These are phyloP conservation scores for Fusarium cicatricum DNA, from an alignment of 2,329 filamentous ascomycete species.

Conservation along the genomic window DNA sequence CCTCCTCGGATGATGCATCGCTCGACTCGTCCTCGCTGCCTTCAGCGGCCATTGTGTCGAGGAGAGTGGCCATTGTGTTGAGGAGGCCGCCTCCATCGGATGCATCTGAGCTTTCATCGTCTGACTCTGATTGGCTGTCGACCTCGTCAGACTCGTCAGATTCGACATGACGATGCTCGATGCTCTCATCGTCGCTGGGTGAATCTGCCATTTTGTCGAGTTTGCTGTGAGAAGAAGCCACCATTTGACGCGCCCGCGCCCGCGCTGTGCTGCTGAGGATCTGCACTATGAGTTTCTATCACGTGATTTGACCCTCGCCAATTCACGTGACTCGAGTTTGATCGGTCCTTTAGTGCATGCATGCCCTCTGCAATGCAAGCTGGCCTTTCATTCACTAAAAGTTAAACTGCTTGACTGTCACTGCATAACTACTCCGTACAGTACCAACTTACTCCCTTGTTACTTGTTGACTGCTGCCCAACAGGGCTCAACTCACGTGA, in stretches of 20 bases:
- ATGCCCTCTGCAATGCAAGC: no score
- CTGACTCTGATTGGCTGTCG: slow-evolving; percentile 11
- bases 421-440: no score
- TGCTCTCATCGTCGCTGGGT: slow-evolving; percentile 15
- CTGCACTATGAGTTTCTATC: background rate
- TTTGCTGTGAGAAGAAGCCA: background rate
- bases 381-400: no score
- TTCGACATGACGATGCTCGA: background rate
- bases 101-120: slow-evolving; percentile 26
- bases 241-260: slow-evolving; percentile 12
- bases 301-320: background rate
- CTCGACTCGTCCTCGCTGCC: slow-evolving; percentile 33
- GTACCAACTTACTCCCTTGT: no score
- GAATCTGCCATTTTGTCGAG: slow-evolving; percentile 18
- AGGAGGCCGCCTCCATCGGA: slow-evolving; percentile 36
- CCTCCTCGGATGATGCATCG: slow-evolving; percentile 9
- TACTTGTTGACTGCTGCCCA: no score
- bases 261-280: slow-evolving; percentile 5
- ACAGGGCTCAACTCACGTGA: no score
- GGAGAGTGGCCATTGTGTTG: slow-evolving; percentile 37
- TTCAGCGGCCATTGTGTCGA: slow-evolving; percentile 39
- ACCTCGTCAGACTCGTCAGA: background rate
- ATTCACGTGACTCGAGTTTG: slow-evolving; percentile 8
- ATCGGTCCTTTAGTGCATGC: background rate
- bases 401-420: no score